A percentile compares a stretch with the other conserved stretches of the same genome.
Conservation (phyloP, 192 early-diverging fungal genomes). For the Rhizoclosmatium globosum region DNA sequence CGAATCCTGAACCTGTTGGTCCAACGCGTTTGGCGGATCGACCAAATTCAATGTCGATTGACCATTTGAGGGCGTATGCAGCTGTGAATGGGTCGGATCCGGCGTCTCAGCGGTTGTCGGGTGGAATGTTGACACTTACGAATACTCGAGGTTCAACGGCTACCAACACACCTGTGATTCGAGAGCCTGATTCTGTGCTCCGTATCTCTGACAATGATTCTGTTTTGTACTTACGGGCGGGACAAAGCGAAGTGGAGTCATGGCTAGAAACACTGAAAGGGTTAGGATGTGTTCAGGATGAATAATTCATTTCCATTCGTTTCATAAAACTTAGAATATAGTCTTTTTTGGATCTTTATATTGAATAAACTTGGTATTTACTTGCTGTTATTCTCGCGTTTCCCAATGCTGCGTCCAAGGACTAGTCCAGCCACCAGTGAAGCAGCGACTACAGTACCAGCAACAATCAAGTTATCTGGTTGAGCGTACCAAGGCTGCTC, state of each 20-base stretch:
- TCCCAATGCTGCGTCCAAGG: not conserved
- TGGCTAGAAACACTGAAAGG: conserved; percentile 48
- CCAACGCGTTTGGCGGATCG: not conserved
- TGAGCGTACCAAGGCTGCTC: not conserved
- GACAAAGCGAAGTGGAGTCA: conserved; percentile 35
- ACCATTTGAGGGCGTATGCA: not conserved
- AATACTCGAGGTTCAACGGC: conserved; percentile 19
- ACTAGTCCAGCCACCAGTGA: not conserved
- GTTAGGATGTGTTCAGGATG: conserved; percentile 16
- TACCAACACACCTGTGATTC: not conserved
- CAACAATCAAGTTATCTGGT: conserved; percentile 5
- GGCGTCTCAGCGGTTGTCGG: not conserved
- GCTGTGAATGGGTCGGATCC: not conserved
- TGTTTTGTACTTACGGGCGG: conserved; percentile 52
- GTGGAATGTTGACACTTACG: not conserved
- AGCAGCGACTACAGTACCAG: not conserved
- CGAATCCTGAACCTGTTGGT: not conserved
- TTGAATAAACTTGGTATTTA: not conserved
- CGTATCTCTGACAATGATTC: conserved; percentile 46
- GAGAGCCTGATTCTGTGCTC: conserved; percentile 42
- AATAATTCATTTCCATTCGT: not conserved
- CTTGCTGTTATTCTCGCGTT: not conserved
- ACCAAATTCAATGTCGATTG: not conserved
- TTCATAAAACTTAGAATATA: not conserved
- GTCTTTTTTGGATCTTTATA: not conserved